A percentile compares a stretch with the other conserved stretches of the same genome.
phyloP scores from a whole-genome alignment of 345 rosid genomes.

The Bretschneidera sinensis region DNA sequence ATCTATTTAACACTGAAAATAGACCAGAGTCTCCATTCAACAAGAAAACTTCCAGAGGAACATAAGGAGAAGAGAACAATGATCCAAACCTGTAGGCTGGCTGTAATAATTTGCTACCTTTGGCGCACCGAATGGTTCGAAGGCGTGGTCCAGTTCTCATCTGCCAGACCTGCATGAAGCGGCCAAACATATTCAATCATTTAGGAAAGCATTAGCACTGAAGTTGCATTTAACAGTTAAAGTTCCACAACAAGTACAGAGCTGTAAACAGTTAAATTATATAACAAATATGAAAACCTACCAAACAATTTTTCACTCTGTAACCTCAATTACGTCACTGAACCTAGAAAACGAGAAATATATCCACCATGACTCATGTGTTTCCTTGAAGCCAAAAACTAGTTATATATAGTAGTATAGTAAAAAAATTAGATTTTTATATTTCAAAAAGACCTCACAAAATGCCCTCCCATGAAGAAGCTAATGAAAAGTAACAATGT shows the following conservation, averaged over 20 bases:
- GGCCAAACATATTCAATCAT: not conserved
- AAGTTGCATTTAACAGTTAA: not conserved
- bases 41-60: constrained; percentile 76
- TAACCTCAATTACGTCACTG: no score
- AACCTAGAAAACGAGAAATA: no score
- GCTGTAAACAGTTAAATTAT: not conserved
- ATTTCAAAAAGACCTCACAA: no score
- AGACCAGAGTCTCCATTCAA: constrained; percentile 89
- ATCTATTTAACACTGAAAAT: constrained; percentile 63
- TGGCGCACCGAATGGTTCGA: constrained; percentile 59
- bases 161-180: constrained; percentile 80
- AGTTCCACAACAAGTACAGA: not conserved
- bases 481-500: no score
- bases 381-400: no score
- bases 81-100: constrained; percentile 86
- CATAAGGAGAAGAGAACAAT: constrained; percentile 55
- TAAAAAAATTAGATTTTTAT: no score
- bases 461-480: no score
- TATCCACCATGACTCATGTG: no score
- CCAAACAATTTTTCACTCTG: no score
- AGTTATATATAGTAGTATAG: no score
- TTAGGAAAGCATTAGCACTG: not conserved
- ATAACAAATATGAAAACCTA: not conserved
- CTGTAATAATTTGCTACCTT: constrained; percentile 77
- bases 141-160: constrained; percentile 95